Evolutionary conservation across 108 stramenopile species (phyloP).

Genomic region (Pseudonitzschia multiseries): DNA sequence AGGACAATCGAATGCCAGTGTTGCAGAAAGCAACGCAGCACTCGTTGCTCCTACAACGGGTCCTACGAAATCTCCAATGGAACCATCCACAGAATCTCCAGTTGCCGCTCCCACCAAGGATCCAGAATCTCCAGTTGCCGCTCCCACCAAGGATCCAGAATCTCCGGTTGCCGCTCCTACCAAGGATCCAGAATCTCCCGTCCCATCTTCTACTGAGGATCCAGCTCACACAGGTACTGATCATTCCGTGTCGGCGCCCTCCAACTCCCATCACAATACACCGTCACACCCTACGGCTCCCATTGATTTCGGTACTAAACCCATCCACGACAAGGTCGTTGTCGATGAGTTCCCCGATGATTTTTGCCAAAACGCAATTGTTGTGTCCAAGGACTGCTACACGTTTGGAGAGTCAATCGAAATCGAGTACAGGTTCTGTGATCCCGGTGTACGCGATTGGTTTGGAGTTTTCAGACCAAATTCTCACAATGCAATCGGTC

Average conservation of each 20-base stretch:
- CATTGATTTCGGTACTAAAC: background rate
- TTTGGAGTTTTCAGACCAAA: background rate
- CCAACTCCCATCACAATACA: background rate
- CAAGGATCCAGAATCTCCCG: background rate
- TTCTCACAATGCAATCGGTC: background rate
- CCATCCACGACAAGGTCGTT: background rate
- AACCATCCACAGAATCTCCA: background rate
- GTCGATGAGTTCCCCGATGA: background rate
- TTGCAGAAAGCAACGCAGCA: background rate
- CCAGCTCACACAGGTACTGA: too few species aligned
- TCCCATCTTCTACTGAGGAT: background rate
- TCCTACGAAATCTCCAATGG: background rate
- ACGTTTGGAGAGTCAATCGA: background rate
- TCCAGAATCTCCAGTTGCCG: too few species aligned
- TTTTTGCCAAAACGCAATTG: background rate
- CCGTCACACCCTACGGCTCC: background rate
- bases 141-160: background rate
- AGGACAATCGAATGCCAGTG: background rate
- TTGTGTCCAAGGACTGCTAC: background rate
- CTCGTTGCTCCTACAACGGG: background rate
- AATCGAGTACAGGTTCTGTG: background rate
- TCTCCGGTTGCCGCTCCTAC: slow-evolving; percentile 7
- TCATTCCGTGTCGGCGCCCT: too few species aligned
- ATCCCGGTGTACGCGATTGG: background rate
- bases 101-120: background rate